Conservation (phyloP, 768 basidiomycete genomes). For the Lactifluus piperatus region DNA sequence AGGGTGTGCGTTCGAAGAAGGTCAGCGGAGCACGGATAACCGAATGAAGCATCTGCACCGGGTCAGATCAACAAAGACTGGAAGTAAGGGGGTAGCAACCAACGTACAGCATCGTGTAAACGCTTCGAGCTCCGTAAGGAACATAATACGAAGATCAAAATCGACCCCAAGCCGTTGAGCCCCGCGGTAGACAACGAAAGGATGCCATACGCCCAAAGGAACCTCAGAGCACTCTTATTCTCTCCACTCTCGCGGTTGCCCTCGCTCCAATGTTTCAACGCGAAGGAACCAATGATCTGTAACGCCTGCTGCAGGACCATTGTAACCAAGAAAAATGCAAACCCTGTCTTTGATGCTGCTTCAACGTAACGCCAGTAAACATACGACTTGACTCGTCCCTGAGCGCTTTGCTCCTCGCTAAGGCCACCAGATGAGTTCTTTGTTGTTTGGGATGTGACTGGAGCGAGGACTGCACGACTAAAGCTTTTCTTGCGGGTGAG, state of each 20-base stretch:
- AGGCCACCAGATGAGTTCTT: constrained; percentile 37
- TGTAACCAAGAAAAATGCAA: constrained; percentile 45
- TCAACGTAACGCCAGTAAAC: constrained; percentile 76
- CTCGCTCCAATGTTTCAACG: constrained; percentile 78
- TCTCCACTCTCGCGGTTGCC: constrained; percentile 53
- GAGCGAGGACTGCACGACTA: constrained; percentile 43
- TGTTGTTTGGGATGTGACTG: constrained; percentile 31
- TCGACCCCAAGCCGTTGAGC: constrained; percentile 44
- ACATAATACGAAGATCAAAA: constrained; percentile 72
- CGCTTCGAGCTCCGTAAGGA: constrained; percentile 62
- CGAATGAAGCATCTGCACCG: constrained; percentile 61
- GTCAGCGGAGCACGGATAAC: constrained; percentile 77
- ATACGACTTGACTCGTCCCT: constrained; percentile 66
- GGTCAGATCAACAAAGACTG: not conserved
- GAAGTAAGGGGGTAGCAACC: not conserved
- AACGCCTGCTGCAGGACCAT: constrained; percentile 48
- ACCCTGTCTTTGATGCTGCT: constrained; percentile 70
- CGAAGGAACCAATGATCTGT: constrained; percentile 51
- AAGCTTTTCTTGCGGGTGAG: constrained; percentile 49
- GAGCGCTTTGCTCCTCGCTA: constrained; percentile 65
- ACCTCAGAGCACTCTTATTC: constrained; percentile 49
- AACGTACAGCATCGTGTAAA: constrained; percentile 66
- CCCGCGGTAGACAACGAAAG: constrained; percentile 53
- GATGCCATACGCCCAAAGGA: constrained; percentile 56
- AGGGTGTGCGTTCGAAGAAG: constrained; percentile 88